phyloP scores from a whole-genome alignment of 495 filamentous ascomycete genomes.

The Penicillium paxilli region DNA sequence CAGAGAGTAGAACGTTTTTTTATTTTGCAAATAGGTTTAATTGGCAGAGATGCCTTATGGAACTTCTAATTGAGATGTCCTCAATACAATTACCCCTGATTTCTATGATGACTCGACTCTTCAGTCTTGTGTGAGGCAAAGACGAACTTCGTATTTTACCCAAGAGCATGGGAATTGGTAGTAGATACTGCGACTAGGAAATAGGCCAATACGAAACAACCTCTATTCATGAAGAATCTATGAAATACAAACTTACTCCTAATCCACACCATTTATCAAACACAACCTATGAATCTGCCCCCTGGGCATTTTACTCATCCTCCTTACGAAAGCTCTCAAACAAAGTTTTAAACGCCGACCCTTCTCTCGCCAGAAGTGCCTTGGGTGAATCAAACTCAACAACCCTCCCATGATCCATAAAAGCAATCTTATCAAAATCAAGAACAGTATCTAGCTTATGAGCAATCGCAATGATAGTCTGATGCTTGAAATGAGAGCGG shows the following conservation, averaged over 20 bases:
- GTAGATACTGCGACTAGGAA: too few relatives aligned
- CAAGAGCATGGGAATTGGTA: too few relatives aligned
- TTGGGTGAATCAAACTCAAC: slow-evolving; percentile 30
- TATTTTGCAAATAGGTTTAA: background rate
- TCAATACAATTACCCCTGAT: background rate
- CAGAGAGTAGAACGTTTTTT: background rate
- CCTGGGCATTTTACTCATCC: background rate
- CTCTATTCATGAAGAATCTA: too few relatives aligned
- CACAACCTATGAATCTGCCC: background rate
- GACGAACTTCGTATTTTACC: too few relatives aligned
- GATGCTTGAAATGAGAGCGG: slow-evolving; percentile 25
- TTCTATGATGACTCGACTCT: too few relatives aligned
- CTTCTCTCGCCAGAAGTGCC: slow-evolving; percentile 17
- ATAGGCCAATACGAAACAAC: too few relatives aligned
- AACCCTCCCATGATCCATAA: slow-evolving; percentile 31
- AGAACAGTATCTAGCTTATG: slow-evolving; percentile 36
- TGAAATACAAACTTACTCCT: background rate
- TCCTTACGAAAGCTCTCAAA: slow-evolving; percentile 13
- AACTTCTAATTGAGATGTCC: background rate
- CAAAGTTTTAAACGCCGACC: slow-evolving; percentile 17
- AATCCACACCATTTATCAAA: background rate
- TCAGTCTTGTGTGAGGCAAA: too few relatives aligned
- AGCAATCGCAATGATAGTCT: slow-evolving; percentile 34
- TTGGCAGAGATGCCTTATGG: background rate
- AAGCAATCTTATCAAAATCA: slow-evolving; percentile 35